Evolutionary conservation across 768 basidiomycete genomes (phyloP).

Genomic region (Paxillus ammoniavirescens): DNA sequence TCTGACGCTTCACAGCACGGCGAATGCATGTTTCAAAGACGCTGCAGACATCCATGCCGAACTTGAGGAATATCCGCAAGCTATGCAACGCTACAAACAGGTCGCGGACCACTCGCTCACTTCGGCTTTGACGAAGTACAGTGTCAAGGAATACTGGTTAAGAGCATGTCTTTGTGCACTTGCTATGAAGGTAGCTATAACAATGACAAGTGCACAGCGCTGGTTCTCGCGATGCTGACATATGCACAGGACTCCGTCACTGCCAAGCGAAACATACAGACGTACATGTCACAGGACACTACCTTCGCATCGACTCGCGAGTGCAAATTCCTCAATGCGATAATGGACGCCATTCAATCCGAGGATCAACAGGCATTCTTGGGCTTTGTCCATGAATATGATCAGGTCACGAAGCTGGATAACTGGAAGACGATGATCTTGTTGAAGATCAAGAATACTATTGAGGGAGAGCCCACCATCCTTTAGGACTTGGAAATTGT

Average conservation of each 20-base stretch:
- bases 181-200: constrained; percentile 73
- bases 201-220: neutral
- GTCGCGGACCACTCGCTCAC: constrained; percentile 82
- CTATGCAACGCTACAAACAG: constrained; percentile 86
- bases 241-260: constrained; percentile 76
- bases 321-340: constrained; percentile 77
- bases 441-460: constrained; percentile 83
- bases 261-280: constrained; percentile 73
- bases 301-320: constrained; percentile 89
- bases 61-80: constrained; percentile 78
- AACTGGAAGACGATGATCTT: constrained; percentile 94
- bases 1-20: constrained; percentile 60
- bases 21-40: constrained; percentile 93
- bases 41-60: constrained; percentile 95
- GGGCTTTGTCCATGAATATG: constrained; percentile 85
- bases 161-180: constrained; percentile 83
- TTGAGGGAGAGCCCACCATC: constrained; percentile 55
- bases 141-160: constrained; percentile 98
- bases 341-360: constrained; percentile 75
- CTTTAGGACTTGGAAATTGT: constrained; percentile 13
- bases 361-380: constrained; percentile 77
- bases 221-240: constrained; percentile 7
- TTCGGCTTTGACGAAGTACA: constrained; percentile 92
- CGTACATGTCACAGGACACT: constrained; percentile 79
- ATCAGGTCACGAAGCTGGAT: constrained; percentile 90